phyloP scores from a whole-genome alignment of 257 asterid species.

The Solanum commersonii region DNA sequence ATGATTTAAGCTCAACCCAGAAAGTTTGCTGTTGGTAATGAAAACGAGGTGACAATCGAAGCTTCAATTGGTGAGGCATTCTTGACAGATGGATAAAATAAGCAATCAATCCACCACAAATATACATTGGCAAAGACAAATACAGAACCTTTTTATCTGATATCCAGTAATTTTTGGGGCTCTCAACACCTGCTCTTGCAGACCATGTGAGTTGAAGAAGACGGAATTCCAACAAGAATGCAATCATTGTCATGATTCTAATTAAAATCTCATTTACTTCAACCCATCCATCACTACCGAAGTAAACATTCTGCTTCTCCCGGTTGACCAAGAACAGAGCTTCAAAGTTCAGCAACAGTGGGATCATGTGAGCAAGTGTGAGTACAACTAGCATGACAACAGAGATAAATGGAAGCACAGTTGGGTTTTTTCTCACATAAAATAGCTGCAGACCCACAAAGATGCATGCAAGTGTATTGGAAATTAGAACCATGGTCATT shows the following conservation, averaged over 20 bases:
- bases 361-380: conserved; percentile 68
- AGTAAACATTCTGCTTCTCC: conserved; percentile 41
- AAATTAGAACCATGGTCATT: conserved; percentile 68
- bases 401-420: conserved; percentile 54
- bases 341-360: conserved; percentile 75
- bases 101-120: conserved; percentile 59
- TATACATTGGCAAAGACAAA: conserved; percentile 55
- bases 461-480: conserved; percentile 64
- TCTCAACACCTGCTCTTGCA: conserved; percentile 41
- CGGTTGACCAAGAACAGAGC: conserved; percentile 48
- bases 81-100: conserved; percentile 48
- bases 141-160: conserved; percentile 67
- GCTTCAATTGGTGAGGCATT: conserved; percentile 20
- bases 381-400: conserved; percentile 54
- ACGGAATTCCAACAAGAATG: conserved; percentile 71
- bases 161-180: conserved; percentile 33
- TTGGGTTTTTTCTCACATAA: conserved; percentile 48
- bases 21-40: conserved; percentile 17
- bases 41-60: neutral
- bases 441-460: conserved; percentile 64
- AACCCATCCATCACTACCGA: conserved; percentile 69
- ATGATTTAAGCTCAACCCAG: conserved; percentile 70
- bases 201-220: conserved; percentile 81
- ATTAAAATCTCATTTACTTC: conserved; percentile 82
- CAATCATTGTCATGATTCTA: conserved; percentile 81